phyloP scores from a whole-genome alignment of 345 rosid genomes.

The Lepidium africanum region DNA sequence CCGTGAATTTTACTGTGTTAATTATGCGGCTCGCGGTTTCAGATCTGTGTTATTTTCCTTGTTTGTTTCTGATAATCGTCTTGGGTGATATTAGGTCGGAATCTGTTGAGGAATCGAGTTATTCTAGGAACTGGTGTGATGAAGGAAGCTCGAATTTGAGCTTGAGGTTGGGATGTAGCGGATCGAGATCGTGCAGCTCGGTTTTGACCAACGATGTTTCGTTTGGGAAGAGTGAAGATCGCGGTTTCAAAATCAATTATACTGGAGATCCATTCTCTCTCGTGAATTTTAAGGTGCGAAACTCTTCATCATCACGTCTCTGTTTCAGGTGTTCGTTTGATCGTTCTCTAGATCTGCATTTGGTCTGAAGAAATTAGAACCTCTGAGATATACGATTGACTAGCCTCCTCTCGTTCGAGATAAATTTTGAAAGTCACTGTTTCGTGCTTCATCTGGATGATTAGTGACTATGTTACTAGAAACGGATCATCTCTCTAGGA shows the following conservation, averaged over 20 bases:
- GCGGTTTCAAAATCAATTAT: background rate
- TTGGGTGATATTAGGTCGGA: background rate
- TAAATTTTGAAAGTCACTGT: background rate
- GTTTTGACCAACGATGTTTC: conserved; percentile 36
- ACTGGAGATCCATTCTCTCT: conserved; percentile 8
- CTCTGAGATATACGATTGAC: background rate
- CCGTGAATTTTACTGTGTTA: background rate
- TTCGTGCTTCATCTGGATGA: background rate
- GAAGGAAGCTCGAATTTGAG: conserved; percentile 37
- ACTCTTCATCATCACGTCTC: conserved; percentile 6
- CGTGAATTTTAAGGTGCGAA: conserved; percentile 50
- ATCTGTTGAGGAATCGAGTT: conserved; percentile 15
- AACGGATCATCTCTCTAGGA: background rate
- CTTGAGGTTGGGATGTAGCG: conserved; percentile 29
- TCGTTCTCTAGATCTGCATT: conserved; percentile 3
- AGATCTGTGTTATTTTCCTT: background rate
- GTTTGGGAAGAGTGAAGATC: conserved; percentile 16
- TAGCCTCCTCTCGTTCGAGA: background rate
- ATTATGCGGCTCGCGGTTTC: background rate
- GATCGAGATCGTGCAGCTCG: conserved; percentile 35
- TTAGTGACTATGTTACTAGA: background rate
- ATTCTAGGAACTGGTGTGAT: conserved; percentile 14
- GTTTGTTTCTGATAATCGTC: background rate
- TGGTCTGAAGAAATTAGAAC: background rate
- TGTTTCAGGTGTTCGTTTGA: conserved; percentile 9